phyloP scores from a whole-genome alignment of 495 filamentous ascomycete species.

The Tuber brumale region DNA sequence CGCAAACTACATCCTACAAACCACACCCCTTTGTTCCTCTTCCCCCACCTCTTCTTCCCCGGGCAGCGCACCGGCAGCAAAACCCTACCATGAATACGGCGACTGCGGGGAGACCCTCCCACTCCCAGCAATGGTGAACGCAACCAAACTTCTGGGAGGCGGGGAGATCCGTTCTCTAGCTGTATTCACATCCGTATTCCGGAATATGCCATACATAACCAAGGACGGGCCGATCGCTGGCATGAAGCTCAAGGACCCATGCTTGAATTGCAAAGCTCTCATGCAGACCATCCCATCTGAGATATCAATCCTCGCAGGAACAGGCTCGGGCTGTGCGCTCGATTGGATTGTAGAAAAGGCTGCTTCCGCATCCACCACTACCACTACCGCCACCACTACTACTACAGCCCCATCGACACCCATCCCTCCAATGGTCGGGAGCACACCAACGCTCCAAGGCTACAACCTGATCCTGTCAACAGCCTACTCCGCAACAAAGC shows the following conservation, averaged over 20 bases:
- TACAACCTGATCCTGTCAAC: constrained; percentile 7
- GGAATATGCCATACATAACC: not conserved
- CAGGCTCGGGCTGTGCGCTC: not conserved
- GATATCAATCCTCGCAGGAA: constrained; percentile 1
- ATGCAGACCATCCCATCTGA: constrained; percentile 7
- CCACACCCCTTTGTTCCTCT: not conserved
- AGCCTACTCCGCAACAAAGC: constrained; percentile 7
- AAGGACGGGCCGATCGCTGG: constrained; percentile 7
- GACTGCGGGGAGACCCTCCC: constrained; percentile 19
- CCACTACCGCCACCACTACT: not conserved
- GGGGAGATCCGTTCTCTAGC: constrained; percentile 11
- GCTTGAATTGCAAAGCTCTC: constrained; percentile 16
- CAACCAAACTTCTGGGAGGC: not conserved
- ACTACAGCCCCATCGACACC: not conserved
- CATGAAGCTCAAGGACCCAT: constrained; percentile 11
- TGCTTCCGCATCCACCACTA: not conserved
- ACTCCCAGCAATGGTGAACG: constrained; percentile 11
- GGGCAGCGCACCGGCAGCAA: not conserved
- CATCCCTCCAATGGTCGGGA: not conserved
- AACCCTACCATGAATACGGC: constrained; percentile 9
- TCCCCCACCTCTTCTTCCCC: not conserved
- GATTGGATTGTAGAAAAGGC: constrained; percentile 3
- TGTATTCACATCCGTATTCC: constrained; percentile 3
- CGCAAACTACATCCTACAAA: not conserved
- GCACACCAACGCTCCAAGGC: not conserved